These are phyloP conservation scores for Gossypium turneri DNA, from an alignment of 345 rosid genomes.

Conservation along the genomic window DNA sequence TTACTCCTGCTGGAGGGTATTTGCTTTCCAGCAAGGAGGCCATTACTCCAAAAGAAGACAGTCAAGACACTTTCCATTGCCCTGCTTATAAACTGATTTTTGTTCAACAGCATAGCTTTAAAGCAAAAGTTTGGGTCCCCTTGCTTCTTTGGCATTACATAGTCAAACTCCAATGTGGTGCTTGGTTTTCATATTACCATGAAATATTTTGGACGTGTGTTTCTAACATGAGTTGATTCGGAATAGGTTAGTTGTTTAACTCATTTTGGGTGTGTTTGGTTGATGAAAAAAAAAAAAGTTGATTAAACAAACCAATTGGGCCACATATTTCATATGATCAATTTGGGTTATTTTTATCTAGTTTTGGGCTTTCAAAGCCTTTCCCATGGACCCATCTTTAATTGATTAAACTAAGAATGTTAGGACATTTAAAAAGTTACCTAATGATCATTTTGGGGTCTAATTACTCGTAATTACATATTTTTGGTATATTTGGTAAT, in stretches of 20 bases:
- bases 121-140: background rate
- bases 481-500: too few species aligned
- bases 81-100: background rate
- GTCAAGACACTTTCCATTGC: background rate
- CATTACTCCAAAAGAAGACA: slow-evolving; percentile 3
- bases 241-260: background rate
- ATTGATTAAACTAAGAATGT: too few species aligned
- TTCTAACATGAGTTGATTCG: background rate
- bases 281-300: too few species aligned
- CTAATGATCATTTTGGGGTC: too few species aligned
- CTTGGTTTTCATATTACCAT: background rate
- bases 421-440: too few species aligned
- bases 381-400: background rate
- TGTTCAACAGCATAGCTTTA: background rate
- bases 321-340: background rate
- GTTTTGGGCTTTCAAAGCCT: background rate
- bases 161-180: background rate
- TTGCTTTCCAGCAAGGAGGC: slow-evolving; percentile 29
- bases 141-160: background rate
- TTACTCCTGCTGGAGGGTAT: background rate
- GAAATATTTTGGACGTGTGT: too few species aligned
- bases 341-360: background rate
- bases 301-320: background rate
- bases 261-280: background rate
- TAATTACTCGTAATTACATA: too few species aligned